Conservation (phyloP, 2,329 filamentous ascomycete species). For the Aureobasidium sp. region DNA sequence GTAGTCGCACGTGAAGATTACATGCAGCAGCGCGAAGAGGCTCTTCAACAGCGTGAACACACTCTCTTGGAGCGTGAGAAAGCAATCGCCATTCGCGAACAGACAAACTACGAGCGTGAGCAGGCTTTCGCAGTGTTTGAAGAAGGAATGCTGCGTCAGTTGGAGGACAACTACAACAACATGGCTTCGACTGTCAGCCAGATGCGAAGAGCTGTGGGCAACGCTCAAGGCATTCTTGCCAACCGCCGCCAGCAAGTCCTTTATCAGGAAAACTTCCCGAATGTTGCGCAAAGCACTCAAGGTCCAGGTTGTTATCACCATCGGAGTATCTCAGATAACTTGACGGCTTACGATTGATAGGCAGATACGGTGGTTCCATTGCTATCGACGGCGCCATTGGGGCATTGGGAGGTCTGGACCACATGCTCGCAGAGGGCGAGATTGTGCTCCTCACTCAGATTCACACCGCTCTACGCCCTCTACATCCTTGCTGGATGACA, state of each 20-base stretch:
- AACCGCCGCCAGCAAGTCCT: slow-evolving; percentile 5
- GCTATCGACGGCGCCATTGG: slow-evolving; percentile 8
- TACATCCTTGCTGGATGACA: too few relatives aligned
- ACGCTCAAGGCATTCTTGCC: neutral
- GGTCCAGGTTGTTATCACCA: neutral
- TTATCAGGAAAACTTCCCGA: neutral
- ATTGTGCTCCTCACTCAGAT: neutral
- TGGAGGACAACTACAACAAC: neutral
- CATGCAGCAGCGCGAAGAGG: neutral
- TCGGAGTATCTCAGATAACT: neutral
- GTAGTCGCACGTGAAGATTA: neutral
- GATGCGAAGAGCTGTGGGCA: neutral
- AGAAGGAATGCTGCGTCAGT: neutral
- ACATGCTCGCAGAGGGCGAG: neutral
- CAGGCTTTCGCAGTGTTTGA: neutral
- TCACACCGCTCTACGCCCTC: neutral
- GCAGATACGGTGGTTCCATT: neutral
- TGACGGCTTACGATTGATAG: neutral
- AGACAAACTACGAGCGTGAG: neutral
- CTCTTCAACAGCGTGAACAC: neutral
- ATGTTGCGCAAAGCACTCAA: neutral
- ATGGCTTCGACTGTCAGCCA: neutral
- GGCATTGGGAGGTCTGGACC: neutral
- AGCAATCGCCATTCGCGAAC: neutral
- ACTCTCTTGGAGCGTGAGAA: neutral